Percentiles rank a stretch among this genome's conserved stretches.
phyloP scores from a whole-genome alignment of 1,284 basidiomycete genomes.

The Austroboletus novae-zelandiae region DNA sequence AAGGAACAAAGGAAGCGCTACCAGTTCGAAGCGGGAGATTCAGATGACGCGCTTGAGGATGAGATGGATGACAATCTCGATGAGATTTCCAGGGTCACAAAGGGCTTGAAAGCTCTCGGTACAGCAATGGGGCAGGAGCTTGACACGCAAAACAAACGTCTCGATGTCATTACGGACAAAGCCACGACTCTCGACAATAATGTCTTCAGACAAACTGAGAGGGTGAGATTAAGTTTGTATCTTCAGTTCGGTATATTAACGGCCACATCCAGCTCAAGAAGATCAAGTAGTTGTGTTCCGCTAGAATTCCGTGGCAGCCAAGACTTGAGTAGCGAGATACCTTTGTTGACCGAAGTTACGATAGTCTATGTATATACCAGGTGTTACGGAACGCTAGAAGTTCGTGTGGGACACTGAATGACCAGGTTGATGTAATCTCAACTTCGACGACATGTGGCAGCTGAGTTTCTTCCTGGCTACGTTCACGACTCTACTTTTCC shows the following conservation, averaged over 20 bases:
- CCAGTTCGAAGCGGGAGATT: slow-evolving; percentile 93
- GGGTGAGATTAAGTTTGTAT: slow-evolving; percentile 43
- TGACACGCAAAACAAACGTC: slow-evolving; percentile 71
- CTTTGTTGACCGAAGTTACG: slow-evolving; percentile 1
- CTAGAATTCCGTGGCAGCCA: neutral
- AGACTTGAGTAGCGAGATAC: slow-evolving; percentile 19
- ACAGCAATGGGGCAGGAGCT: slow-evolving; percentile 83
- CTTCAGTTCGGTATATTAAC: slow-evolving; percentile 11
- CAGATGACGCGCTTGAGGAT: slow-evolving; percentile 95
- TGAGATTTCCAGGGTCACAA: slow-evolving; percentile 82
- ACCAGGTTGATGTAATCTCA: too few species aligned
- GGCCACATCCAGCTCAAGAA: slow-evolving; percentile 54
- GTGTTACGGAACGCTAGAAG: too few species aligned
- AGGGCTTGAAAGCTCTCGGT: slow-evolving; percentile 82
- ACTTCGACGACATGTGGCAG: too few species aligned
- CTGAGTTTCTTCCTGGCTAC: too few species aligned
- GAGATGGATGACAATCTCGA: slow-evolving; percentile 91
- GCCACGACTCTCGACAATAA: slow-evolving; percentile 60
- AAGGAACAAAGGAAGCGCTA: slow-evolving; percentile 81
- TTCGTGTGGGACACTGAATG: too few species aligned
- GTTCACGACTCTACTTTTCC: neutral
- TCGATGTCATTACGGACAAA: slow-evolving; percentile 71
- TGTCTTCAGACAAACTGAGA: slow-evolving; percentile 68
- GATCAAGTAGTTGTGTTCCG: slow-evolving; percentile 47
- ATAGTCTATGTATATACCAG: too few species aligned